Evolutionary conservation across 1,284 basidiomycete genomes (phyloP).

Genomic region (Heterobasidion parviporum): DNA sequence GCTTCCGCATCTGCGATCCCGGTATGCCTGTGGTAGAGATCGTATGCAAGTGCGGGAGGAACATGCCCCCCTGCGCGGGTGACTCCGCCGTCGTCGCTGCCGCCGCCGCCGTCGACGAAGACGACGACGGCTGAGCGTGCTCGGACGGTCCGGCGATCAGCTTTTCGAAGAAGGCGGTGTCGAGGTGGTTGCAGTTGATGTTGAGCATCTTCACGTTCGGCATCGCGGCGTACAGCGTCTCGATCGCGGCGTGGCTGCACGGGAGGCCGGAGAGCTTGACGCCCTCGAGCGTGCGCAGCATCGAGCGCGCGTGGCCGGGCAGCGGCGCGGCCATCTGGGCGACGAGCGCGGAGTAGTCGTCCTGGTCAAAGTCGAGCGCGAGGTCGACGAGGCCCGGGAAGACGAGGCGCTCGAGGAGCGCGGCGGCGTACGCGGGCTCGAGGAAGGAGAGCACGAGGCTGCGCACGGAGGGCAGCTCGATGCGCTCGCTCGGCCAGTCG

Average conservation of each 20-base stretch:
- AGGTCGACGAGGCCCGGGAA: constrained; percentile 40
- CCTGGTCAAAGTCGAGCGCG: constrained; percentile 41
- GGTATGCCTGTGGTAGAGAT: constrained; percentile 36
- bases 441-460: constrained; percentile 41
- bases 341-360: constrained; percentile 40
- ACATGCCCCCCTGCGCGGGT: background rate
- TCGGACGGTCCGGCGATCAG: background rate
- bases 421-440: constrained; percentile 30
- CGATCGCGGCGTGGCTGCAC: constrained; percentile 24
- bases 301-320: constrained; percentile 25
- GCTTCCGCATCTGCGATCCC: constrained; percentile 29
- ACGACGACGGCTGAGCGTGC: too few relatives aligned
- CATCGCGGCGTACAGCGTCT: constrained; percentile 35
- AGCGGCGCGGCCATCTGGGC: constrained; percentile 28
- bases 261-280: constrained; percentile 42
- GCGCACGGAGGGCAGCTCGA: constrained; percentile 39
- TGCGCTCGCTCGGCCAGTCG: constrained; percentile 24
- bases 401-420: constrained; percentile 39
- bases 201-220: constrained; percentile 32
- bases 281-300: constrained; percentile 35
- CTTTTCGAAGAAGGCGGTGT: constrained; percentile 22
- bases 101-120: constrained; percentile 1
- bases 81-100: background rate
- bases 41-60: constrained; percentile 33
- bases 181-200: constrained; percentile 30